Conservation (phyloP, 208 protist species). For the Leishmania braziliensis region DNA sequence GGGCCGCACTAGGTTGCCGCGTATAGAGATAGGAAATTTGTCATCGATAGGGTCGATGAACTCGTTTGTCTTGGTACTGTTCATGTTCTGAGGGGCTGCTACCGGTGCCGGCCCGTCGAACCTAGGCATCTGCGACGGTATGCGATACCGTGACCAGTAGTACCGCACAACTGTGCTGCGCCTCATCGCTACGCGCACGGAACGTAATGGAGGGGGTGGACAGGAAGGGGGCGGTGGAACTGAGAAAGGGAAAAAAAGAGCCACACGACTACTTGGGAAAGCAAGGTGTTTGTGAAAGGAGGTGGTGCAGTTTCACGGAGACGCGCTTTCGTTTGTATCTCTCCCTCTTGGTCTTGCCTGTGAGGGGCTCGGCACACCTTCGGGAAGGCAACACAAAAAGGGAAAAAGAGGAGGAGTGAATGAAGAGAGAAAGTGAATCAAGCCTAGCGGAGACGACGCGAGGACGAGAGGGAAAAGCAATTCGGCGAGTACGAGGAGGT, state of each 20-base stretch:
- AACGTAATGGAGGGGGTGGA: neutral
- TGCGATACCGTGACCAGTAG: constrained; percentile 90
- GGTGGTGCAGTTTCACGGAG: too few relatives aligned
- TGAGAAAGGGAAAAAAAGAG: neutral
- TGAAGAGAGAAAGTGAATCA: too few relatives aligned
- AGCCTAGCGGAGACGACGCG: too few relatives aligned
- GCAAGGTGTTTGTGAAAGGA: neutral
- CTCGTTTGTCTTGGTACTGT: constrained; percentile 89
- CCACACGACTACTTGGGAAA: neutral
- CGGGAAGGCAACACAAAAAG: too few relatives aligned
- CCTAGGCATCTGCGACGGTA: constrained; percentile 83
- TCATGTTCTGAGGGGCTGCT: constrained; percentile 90
- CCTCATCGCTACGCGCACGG: constrained; percentile 34
- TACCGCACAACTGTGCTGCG: constrained; percentile 43
- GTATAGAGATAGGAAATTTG: constrained; percentile 86
- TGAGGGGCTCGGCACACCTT: too few relatives aligned
- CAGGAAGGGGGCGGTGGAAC: neutral
- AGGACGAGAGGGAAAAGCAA: neutral
- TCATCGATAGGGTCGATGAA: constrained; percentile 92
- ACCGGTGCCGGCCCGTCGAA: constrained; percentile 87
- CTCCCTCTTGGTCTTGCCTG: too few relatives aligned
- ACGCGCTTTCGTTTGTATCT: too few relatives aligned
- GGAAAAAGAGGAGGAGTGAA: neutral
- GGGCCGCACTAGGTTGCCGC: constrained; percentile 74
- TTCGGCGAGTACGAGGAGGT: neutral